Percentiles rank a stretch among this genome's conserved stretches.
phyloP scores from a whole-genome alignment of 306 rosid genomes.

The Notholithocarpus densiflorus region DNA sequence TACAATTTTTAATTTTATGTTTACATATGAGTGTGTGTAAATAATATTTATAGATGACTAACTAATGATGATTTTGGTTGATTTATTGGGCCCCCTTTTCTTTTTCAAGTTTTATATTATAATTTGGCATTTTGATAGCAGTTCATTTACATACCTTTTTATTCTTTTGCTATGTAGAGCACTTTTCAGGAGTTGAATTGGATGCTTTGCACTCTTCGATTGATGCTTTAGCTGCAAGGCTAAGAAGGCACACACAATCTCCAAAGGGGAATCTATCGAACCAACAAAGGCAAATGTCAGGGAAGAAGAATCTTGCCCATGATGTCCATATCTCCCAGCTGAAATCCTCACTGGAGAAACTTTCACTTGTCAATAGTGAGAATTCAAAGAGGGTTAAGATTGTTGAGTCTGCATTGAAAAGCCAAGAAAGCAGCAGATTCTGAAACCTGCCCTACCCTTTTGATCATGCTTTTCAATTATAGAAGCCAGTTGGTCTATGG shows the following conservation, averaged over 20 bases:
- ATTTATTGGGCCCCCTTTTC: neutral
- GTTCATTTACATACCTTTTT: neutral
- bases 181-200: slow-evolving; percentile 69
- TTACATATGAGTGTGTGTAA: too few species aligned
- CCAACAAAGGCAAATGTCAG: slow-evolving; percentile 43
- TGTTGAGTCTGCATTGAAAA: slow-evolving; percentile 60
- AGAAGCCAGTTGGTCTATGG: neutral
- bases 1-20: too few species aligned
- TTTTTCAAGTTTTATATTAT: neutral
- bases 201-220: slow-evolving; percentile 73
- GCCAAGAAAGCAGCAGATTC: slow-evolving; percentile 44
- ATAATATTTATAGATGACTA: too few species aligned
- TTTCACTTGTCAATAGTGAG: slow-evolving; percentile 63
- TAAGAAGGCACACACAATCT: slow-evolving; percentile 54
- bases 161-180: slow-evolving; percentile 43
- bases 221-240: slow-evolving; percentile 58
- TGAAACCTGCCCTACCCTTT: slow-evolving; percentile 13
- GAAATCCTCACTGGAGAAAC: slow-evolving; percentile 67
- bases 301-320: slow-evolving; percentile 42
- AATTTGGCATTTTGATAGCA: neutral
- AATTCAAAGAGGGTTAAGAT: slow-evolving; percentile 68
- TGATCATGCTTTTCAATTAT: neutral
- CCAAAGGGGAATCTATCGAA: slow-evolving; percentile 39
- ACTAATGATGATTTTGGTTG: too few species aligned
- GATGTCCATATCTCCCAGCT: slow-evolving; percentile 65